Percentiles rank a stretch among this genome's conserved stretches.
Conservation (phyloP, 768 basidiomycete species). For the Tylopilus felleus region DNA sequence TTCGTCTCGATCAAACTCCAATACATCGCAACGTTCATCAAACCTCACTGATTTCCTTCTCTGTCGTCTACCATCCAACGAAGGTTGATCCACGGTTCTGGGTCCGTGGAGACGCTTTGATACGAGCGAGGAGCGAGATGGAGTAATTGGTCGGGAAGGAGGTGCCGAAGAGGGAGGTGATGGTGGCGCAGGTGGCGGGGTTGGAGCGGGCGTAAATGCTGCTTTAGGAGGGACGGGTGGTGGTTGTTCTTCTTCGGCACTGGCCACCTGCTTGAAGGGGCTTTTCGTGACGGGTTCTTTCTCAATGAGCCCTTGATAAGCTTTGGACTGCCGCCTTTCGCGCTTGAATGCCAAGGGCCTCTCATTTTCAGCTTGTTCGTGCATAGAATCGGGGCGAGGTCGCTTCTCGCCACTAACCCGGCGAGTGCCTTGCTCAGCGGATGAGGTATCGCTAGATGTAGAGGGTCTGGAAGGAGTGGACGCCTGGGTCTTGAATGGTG, state of each 20-base stretch:
- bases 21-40: slow-evolving; percentile 74
- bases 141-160: slow-evolving; percentile 27
- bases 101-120: slow-evolving; percentile 76
- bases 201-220: neutral
- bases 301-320: slow-evolving; percentile 67
- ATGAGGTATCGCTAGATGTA: slow-evolving; percentile 4
- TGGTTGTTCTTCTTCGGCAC: slow-evolving; percentile 28
- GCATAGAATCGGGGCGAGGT: slow-evolving; percentile 67
- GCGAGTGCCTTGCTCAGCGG: slow-evolving; percentile 26
- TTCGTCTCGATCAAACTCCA: slow-evolving; percentile 73
- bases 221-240: slow-evolving; percentile 29
- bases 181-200: slow-evolving; percentile 13
- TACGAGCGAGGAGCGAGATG: slow-evolving; percentile 62
- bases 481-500: slow-evolving; percentile 74
- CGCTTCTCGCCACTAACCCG: slow-evolving; percentile 78
- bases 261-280: slow-evolving; percentile 54
- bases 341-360: slow-evolving; percentile 67
- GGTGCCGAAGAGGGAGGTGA: slow-evolving; percentile 44
- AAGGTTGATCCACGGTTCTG: slow-evolving; percentile 46
- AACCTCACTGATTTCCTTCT: slow-evolving; percentile 78
- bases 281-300: slow-evolving; percentile 81
- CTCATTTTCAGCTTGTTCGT: slow-evolving; percentile 69
- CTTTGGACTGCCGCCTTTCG: slow-evolving; percentile 72
- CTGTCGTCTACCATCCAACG: slow-evolving; percentile 39
- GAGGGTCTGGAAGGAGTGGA: slow-evolving; percentile 41